These are phyloP conservation scores for Heritiera littoralis DNA, from an alignment of 345 rosid genomes.

Conservation along the genomic window DNA sequence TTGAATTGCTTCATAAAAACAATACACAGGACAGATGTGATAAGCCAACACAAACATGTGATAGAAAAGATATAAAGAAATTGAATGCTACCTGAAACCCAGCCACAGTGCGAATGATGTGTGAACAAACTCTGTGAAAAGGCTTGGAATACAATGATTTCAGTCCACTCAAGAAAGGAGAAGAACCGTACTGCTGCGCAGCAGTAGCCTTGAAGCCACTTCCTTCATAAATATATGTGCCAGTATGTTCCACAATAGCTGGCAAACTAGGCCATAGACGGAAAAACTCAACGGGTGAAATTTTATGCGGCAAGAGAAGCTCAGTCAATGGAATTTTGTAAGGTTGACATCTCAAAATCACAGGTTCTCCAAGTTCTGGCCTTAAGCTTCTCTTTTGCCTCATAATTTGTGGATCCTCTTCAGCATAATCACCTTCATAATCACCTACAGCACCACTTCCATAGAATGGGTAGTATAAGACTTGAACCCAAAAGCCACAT, in stretches of 20 bases:
- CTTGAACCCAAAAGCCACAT: slow-evolving; percentile 97
- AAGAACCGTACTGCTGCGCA: slow-evolving; percentile 94
- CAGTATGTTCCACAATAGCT: slow-evolving; percentile 83
- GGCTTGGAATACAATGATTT: slow-evolving; percentile 89
- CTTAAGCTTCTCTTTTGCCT: slow-evolving; percentile 80
- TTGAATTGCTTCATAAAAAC: neutral
- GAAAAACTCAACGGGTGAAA: slow-evolving; percentile 96
- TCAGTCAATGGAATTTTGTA: slow-evolving; percentile 96
- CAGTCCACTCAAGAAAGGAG: slow-evolving; percentile 88
- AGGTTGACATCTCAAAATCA: slow-evolving; percentile 91
- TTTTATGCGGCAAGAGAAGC: slow-evolving; percentile 89
- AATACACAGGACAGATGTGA: neutral
- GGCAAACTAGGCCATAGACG: slow-evolving; percentile 99
- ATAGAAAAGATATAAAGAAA: slow-evolving; percentile 4
- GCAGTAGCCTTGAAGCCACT: slow-evolving; percentile 99
- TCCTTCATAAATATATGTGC: slow-evolving; percentile 87
- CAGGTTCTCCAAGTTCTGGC: slow-evolving; percentile 96
- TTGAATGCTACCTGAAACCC: slow-evolving; percentile 78
- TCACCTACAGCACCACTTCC: slow-evolving; percentile 82
- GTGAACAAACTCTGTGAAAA: slow-evolving; percentile 91
- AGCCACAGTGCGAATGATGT: slow-evolving; percentile 92
- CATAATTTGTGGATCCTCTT: slow-evolving; percentile 82
- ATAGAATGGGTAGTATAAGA: slow-evolving; percentile 88
- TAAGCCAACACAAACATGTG: neutral
- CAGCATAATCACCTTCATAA: slow-evolving; percentile 84